These are phyloP conservation scores for Yamadazyma conglobata DNA, from an alignment of 1,139 yeast genomes.

Conservation along the genomic window DNA sequence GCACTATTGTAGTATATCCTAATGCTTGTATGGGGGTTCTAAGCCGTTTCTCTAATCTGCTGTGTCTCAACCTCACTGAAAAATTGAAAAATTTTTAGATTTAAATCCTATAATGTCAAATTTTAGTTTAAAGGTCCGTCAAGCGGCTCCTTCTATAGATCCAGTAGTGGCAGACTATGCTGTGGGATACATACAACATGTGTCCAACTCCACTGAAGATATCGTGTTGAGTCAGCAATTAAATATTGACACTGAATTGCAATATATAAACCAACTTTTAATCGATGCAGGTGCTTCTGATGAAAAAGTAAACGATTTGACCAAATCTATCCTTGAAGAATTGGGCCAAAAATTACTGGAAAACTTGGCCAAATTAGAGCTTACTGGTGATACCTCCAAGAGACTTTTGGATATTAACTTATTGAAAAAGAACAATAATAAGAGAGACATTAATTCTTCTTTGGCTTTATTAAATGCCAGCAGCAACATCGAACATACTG, in stretches of 20 bases:
- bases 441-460: constrained; percentile 70
- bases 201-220: constrained; percentile 72
- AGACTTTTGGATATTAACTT: constrained; percentile 70
- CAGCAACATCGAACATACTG: constrained; percentile 84
- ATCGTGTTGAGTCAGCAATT: constrained; percentile 75
- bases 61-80: not conserved
- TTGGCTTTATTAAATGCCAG: constrained; percentile 71
- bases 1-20: too few species aligned
- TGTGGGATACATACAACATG: constrained; percentile 80
- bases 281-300: constrained; percentile 75
- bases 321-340: constrained; percentile 41
- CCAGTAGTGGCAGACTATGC: constrained; percentile 91
- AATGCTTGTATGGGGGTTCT: not conserved
- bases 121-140: constrained; percentile 70
- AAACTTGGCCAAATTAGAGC: constrained; percentile 66
- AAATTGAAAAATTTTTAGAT: too few species aligned
- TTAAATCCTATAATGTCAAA: constrained; percentile 38
- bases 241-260: constrained; percentile 62
- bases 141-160: constrained; percentile 83
- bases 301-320: constrained; percentile 51
- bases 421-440: constrained; percentile 53
- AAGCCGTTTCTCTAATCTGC: not conserved
- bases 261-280: constrained; percentile 60
- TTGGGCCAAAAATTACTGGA: constrained; percentile 57
- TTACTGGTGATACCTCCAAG: constrained; percentile 78